Conservation (phyloP, 192 early-diverging fungal species). For the Backusella westeae region DNA sequence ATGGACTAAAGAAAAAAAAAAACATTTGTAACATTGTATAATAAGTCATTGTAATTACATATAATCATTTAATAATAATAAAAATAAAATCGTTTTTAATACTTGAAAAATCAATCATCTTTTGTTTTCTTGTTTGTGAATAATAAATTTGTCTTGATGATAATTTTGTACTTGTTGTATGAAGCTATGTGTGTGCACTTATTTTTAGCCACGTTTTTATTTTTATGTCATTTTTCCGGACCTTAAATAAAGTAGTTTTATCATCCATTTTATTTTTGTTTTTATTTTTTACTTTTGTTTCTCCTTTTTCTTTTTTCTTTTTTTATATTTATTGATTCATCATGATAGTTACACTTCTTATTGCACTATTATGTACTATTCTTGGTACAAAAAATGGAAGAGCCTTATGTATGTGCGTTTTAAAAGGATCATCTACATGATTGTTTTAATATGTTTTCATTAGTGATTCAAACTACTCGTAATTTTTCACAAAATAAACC, state of each 20-base stretch:
- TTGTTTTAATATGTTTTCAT: background rate
- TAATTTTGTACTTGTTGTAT: no score
- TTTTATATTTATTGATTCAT: background rate
- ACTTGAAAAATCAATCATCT: background rate
- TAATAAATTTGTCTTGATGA: no score
- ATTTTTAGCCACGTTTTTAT: no score
- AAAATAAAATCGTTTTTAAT: background rate
- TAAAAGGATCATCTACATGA: background rate
- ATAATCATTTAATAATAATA: background rate
- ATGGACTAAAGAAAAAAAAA: slow-evolving; percentile 17
- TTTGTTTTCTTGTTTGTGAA: background rate
- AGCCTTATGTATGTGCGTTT: background rate
- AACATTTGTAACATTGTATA: background rate
- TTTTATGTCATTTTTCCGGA: background rate
- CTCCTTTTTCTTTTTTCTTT: background rate
- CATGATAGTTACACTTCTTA: background rate
- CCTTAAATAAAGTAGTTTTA: background rate
- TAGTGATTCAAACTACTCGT: background rate
- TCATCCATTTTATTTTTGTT: background rate
- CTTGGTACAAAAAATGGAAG: background rate
- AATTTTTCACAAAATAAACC: background rate
- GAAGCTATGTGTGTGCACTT: no score
- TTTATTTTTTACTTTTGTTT: background rate
- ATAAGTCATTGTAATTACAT: background rate
- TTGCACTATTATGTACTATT: background rate